Evolutionary conservation across 148 eudicot species (phyloP), one percentile per base, ranked within the genome.

Genomic region (Camellia granthamiana): DNA sequence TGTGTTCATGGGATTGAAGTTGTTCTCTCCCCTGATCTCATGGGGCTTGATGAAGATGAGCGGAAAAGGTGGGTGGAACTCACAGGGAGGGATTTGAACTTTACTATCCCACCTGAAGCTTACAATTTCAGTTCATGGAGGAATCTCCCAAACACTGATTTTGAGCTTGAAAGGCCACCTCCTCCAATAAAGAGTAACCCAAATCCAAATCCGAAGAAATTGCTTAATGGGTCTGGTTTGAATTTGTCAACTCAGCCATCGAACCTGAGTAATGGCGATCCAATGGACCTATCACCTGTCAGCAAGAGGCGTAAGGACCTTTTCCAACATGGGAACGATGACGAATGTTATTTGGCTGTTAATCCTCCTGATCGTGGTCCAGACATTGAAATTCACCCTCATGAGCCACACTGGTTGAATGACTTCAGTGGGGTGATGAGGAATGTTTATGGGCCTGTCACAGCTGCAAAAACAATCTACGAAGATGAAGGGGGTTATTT

Each of bases 1-100:
- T 89, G 92, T 77, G 87, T 89, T 76, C 92, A 89, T 69, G 92
- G 92, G 30, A 83, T 89, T 69, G 87, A 89, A 65, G 80, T 89
- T 69, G 86, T 85, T 55, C 44, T 78, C 11, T 63, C 83, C 42
- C 92, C 92, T 21, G 81, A 77, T 68, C 87, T 89, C 60, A 41
- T 43, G 78, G 54, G 54, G 52, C 84, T 87, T 11, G 79, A 84
- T 46, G 88, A 87, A 74, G 90, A 89, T 62, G 90, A 87, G 16
- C 71, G 82, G 55, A 87, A 77, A 76, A 87, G 90, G 78, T 89
- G 92, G 92, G 72, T 52, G 41, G 92, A 87, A 41, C 86, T 89
- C 63, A 89, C 92, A 0, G 92, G 92, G n/a, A 80, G 90, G 80
- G 92, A 87, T 73, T 12, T 81, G 63, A 87, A 85, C 69, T 89